Evolutionary conservation across 257 asterid species (phyloP), one percentile per base, ranked within the genome.

Genomic region (Solanum appendiculatum): DNA sequence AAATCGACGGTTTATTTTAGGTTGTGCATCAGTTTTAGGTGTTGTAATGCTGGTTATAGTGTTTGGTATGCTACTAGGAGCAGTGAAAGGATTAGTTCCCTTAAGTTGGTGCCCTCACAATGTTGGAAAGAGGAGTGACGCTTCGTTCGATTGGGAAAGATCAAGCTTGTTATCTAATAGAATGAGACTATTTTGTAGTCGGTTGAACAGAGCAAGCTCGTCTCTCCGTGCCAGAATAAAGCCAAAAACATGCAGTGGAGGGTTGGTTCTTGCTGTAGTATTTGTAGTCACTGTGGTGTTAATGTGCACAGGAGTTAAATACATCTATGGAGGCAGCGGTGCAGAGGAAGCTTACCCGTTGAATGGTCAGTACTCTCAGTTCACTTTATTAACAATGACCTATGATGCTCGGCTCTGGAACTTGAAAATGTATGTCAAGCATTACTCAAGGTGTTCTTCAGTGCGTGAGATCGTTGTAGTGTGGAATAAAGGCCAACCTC

Each of bases 401-500:
- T 96, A 94, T 21, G 98, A 96, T 31, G 99, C 99, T 21, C 98
- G 99, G 14, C 91, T 96, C 10, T 97, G 99, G 99, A 97, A 97
- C 66, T 89, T 96, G 91, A 93, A 95, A 63, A 96, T 96, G 98
- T 96, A 90, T 16, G 86, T 97, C 80, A 91, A 95, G 87, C 99
- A 97, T 87, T 97, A 97, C 92, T 97, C 99, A 5, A 90, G 99
- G 86, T 97, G 99, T 84, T 88, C 99, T 15, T 97, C 99, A 0
- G 99, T 96, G n/a, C 96, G 97, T 1, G 99, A 97, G 92, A 97
- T 97, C 29, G 99, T 97, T 42, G 98, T 97, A 6, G 96, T 94
- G 54, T 97, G 99, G 99, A 97, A 97, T 94, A 96, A 93, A 89
- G 99, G 99, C 7, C 88, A 54, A 21, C 98, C 96, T 5, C 99